Conservation (phyloP, 208 protist species). For the Trypanosoma theileri region DNA sequence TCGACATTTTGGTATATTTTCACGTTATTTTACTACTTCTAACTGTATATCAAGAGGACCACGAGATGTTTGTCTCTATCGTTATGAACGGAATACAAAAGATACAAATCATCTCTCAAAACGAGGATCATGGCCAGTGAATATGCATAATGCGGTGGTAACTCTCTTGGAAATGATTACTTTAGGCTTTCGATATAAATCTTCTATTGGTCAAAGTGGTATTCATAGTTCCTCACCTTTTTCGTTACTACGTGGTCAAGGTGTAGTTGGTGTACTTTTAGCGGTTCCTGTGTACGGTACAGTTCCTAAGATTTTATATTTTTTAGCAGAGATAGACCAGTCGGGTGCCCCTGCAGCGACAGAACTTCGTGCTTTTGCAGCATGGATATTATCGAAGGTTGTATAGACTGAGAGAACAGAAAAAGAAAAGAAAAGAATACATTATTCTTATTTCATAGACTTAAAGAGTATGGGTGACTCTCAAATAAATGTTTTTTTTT, state of each 20-base stretch:
- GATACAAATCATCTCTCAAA: neutral
- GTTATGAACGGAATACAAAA: neutral
- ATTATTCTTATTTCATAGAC: conserved; percentile 13
- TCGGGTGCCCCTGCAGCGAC: conserved; percentile 11
- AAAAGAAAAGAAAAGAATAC: neutral
- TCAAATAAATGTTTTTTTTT: no score
- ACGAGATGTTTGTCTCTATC: conserved; percentile 18
- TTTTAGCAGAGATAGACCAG: conserved; percentile 25
- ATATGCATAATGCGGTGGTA: conserved; percentile 8
- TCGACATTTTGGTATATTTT: conserved; percentile 22
- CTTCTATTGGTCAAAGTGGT: neutral
- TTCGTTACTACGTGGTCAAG: conserved; percentile 29
- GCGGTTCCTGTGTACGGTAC: conserved; percentile 25
- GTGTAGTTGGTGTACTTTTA: conserved; percentile 18
- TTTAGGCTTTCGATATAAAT: neutral
- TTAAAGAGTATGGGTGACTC: neutral
- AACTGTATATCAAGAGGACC: neutral
- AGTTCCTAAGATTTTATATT: conserved; percentile 14
- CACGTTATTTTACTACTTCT: neutral
- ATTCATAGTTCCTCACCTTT: neutral
- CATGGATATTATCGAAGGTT: conserved; percentile 48
- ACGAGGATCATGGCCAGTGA: conserved; percentile 15
- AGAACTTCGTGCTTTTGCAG: conserved; percentile 36
- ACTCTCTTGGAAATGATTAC: conserved; percentile 2
- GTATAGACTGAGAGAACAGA: neutral